These are phyloP conservation scores for Aphanomyces euteiches DNA, from an alignment of 352 stramenopile genomes.

Conservation along the genomic window DNA sequence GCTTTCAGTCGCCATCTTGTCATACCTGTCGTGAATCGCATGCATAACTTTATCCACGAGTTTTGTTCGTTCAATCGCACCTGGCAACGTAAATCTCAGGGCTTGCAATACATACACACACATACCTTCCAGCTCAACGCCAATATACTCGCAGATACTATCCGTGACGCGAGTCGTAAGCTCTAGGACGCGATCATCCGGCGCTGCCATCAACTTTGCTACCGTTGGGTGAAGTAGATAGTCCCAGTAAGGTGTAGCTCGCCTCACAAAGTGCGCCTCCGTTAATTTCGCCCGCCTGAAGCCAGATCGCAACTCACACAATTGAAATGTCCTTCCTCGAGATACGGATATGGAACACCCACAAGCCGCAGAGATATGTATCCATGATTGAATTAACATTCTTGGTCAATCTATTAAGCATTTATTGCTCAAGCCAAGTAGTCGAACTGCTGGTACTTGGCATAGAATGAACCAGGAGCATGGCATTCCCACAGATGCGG, in stretches of 20 bases:
- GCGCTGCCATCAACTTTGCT: not conserved
- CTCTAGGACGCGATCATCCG: slow-evolving; percentile 3
- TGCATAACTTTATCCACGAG: slow-evolving; percentile 60
- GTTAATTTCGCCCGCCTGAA: too few species aligned
- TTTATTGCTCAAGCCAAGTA: slow-evolving; percentile 2
- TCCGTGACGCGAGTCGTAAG: slow-evolving; percentile 10
- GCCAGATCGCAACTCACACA: too few species aligned
- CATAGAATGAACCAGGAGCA: not conserved
- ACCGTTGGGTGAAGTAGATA: too few species aligned
- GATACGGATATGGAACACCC: too few species aligned
- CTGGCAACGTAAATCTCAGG: slow-evolving; percentile 32
- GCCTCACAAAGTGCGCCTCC: too few species aligned
- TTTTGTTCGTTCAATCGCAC: slow-evolving; percentile 70
- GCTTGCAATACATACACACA: not conserved
- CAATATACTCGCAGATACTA: slow-evolving; percentile 16
- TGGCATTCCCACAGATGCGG: slow-evolving; percentile 28
- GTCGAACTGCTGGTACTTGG: slow-evolving; percentile 29
- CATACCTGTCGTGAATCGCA: slow-evolving; percentile 61
- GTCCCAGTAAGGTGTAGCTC: too few species aligned
- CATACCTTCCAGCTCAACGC: slow-evolving; percentile 6
- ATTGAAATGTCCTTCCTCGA: too few species aligned
- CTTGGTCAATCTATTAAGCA: too few species aligned
- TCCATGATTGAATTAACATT: too few species aligned
- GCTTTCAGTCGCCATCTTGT: slow-evolving; percentile 53
- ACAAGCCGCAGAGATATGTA: too few species aligned